phyloP scores from a whole-genome alignment of 1,284 basidiomycete species.

The Tetrapyrgos nigripes region DNA sequence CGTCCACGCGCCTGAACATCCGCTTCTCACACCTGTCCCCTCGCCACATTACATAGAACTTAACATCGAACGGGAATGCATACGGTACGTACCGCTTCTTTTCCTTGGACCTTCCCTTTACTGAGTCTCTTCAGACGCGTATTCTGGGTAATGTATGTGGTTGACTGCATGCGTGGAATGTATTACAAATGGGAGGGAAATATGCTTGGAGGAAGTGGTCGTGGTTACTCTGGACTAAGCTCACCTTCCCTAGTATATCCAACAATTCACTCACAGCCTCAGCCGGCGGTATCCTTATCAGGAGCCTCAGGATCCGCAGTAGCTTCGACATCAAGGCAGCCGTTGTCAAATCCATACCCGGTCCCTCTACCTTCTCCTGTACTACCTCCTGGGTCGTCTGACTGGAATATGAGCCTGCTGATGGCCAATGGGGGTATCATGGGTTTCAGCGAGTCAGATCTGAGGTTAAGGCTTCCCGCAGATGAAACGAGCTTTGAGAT shows the following conservation, averaged over 20 bases:
- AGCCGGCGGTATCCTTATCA: background rate
- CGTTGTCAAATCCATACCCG: background rate
- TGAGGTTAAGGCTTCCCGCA: constrained; percentile 70
- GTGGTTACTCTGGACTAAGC: constrained; percentile 5
- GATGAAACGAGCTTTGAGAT: constrained; percentile 83
- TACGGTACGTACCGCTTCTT: constrained; percentile 39
- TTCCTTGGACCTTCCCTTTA: background rate
- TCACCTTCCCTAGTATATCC: background rate
- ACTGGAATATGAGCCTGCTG: constrained; percentile 2
- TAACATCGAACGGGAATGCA: constrained; percentile 72
- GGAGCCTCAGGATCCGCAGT: background rate
- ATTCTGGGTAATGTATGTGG: constrained; percentile 77
- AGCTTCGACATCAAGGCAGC: background rate
- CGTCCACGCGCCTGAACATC: constrained; percentile 64
- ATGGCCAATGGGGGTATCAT: constrained; percentile 12
- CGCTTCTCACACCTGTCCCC: constrained; percentile 55
- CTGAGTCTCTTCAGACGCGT: constrained; percentile 47
- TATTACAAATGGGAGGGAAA: constrained; percentile 16
- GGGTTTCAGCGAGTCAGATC: constrained; percentile 51
- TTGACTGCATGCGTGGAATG: constrained; percentile 48
- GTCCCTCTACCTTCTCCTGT: background rate
- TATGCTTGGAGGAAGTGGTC: constrained; percentile 11
- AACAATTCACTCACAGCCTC: background rate
- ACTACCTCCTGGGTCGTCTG: constrained; percentile 6
- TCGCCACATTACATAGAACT: constrained; percentile 62